These are phyloP conservation scores for Coelastrella sp. DNA, from an alignment of 139 green algal genomes.

Conservation along the genomic window DNA sequence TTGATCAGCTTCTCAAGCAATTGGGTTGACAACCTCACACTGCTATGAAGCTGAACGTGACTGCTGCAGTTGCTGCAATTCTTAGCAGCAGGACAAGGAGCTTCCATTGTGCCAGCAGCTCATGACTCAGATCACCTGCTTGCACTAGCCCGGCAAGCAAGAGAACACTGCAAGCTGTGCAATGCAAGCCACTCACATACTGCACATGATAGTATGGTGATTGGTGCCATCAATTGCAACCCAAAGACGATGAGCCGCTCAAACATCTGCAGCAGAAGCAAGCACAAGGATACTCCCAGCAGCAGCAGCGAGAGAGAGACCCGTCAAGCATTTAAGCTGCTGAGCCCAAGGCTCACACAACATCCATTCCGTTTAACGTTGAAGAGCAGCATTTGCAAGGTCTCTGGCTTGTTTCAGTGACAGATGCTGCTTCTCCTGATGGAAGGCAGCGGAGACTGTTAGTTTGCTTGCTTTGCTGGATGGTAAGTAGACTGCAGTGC, in stretches of 20 bases:
- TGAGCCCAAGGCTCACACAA: too few species aligned
- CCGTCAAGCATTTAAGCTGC: too few species aligned
- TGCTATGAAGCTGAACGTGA: too few species aligned
- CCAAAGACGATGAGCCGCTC: slow-evolving; percentile 45
- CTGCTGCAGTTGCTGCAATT: neutral
- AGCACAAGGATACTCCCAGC: neutral
- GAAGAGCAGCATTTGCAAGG: too few species aligned
- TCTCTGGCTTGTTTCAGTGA: too few species aligned
- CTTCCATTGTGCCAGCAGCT: too few species aligned
- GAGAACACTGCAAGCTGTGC: neutral
- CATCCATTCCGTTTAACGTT: too few species aligned
- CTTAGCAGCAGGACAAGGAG: neutral
- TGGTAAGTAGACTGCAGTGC: neutral
- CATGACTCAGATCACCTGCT: too few species aligned
- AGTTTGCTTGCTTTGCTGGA: neutral
- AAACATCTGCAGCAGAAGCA: slow-evolving; percentile 44
- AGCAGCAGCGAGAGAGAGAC: neutral
- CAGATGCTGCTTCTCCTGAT: neutral
- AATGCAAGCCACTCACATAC: neutral
- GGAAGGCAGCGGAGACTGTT: neutral
- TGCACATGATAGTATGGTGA: slow-evolving; percentile 12
- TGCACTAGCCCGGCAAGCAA: neutral
- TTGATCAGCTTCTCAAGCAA: too few species aligned
- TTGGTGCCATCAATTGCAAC: slow-evolving; percentile 38
- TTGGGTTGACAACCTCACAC: too few species aligned